phyloP scores from a whole-genome alignment of 225 moss, liverwort and hornwort species.

The Asterella californica region DNA sequence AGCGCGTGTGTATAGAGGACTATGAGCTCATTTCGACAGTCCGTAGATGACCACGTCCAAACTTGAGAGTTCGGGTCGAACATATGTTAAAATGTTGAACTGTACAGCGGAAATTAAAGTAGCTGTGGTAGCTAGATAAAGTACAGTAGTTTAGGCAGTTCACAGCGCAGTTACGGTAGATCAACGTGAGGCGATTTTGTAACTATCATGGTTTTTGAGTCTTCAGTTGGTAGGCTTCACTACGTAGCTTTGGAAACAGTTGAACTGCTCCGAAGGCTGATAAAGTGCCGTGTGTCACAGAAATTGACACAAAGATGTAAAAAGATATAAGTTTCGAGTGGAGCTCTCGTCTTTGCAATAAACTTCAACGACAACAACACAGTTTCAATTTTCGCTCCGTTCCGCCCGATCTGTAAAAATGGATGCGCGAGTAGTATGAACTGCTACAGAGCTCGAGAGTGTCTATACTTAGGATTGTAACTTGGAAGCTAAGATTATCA shows the following conservation, averaged over 20 bases:
- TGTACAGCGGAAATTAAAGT: constrained; percentile 1
- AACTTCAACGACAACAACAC: not conserved
- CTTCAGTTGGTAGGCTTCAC: not conserved
- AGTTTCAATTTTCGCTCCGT: not conserved
- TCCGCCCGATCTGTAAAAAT: not conserved
- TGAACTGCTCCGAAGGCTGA: not conserved
- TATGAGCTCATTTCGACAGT: not conserved
- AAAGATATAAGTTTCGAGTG: not conserved
- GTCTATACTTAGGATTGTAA: not conserved
- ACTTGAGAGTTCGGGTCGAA: not conserved
- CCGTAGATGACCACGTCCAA: not conserved
- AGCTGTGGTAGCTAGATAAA: not conserved
- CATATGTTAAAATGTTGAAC: not conserved
- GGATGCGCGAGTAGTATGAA: not conserved
- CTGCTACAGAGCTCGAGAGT: not conserved
- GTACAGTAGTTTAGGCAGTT: not conserved
- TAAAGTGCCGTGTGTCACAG: not conserved
- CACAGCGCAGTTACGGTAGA: not conserved
- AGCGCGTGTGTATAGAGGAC: constrained; percentile 9
- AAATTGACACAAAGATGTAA: not conserved
- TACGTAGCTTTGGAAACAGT: not conserved
- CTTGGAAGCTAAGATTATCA: not conserved
- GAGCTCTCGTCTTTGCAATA: not conserved
- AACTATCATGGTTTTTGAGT: not conserved
- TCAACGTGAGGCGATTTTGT: not conserved